Evolutionary conservation across 495 filamentous ascomycete species (phyloP), one percentile per base, ranked within the genome.

Genomic region (Physcia stellaris): DNA sequence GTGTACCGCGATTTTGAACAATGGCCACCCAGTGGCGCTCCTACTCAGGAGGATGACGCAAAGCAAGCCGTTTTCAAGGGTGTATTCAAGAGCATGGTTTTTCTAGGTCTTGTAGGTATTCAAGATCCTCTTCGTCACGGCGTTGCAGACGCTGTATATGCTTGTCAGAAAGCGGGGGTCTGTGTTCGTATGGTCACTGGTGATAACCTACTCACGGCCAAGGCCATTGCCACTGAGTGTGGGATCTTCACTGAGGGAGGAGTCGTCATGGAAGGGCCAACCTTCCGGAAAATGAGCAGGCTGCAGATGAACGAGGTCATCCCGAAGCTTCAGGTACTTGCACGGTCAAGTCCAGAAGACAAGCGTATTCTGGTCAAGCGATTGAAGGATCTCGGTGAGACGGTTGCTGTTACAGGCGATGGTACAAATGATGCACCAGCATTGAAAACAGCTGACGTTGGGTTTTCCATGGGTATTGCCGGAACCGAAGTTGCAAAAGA

Each of bases 401-500:
- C 82, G 12, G 87, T 94, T 35, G 86, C 87, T 28, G 87, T 95
- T 13, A 94, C 86, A 43, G 86, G 86, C 40, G 86, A 94, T 55
- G 86, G 86, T 20, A 92, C 85, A 36, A 94, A 94, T 43, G 86
- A 94, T 60, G 86, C 80, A 1, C 84, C 84, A 32, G 86, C 86
- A 26, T 60, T 94, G 26, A 88, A 84, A 57, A 77, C 75, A 38
- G 86, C 86, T 18, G 83, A 93, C 60, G 82, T 93, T 33, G 85
- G 86, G 2, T 90, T 94, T 52, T 83, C 85, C 4, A 93, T 94
- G 86, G 86, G 85, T 49, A 78, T 93, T 40, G 67, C 81, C 31
- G 86, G 86, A 40, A 94, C 86, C 23, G 86, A 93, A 54, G 83
- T 94, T 15, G 85, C 86, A 7, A 93, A 92, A 53, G 86, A 92